A percentile compares a stretch with the other conserved stretches of the same genome.
Conservation (phyloP, 495 filamentous ascomycete genomes). For the Tuber umbilicatum region DNA sequence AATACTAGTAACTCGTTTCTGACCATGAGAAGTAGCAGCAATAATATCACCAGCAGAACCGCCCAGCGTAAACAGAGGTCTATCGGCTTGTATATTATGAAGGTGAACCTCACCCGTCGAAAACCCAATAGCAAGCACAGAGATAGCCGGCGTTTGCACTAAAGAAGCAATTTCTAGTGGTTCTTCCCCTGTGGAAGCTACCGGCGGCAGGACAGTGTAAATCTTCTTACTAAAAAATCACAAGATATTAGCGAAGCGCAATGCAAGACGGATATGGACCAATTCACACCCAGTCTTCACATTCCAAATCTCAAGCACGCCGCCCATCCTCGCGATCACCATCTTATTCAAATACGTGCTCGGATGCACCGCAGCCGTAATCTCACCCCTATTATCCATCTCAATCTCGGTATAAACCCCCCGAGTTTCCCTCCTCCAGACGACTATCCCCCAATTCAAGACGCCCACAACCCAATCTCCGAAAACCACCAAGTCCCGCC, state of each 20-base stretch:
- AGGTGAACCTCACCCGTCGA: constrained; percentile 69
- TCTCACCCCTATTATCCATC: constrained; percentile 14
- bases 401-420: constrained; percentile 70
- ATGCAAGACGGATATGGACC: not conserved
- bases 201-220: constrained; percentile 68
- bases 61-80: constrained; percentile 59
- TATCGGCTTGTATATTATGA: constrained; percentile 71
- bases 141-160: constrained; percentile 72
- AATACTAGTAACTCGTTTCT: constrained; percentile 61
- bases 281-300: constrained; percentile 60
- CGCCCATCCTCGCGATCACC: constrained; percentile 75
- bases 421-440: constrained; percentile 78
- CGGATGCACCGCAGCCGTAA: constrained; percentile 36
- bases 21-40: constrained; percentile 45
- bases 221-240: constrained; percentile 55
- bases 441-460: constrained; percentile 65
- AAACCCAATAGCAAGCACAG: constrained; percentile 81
- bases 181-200: constrained; percentile 45
- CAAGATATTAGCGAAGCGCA: constrained; percentile 12
- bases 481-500: constrained; percentile 67
- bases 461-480: constrained; percentile 87
- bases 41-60: constrained; percentile 47
- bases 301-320: constrained; percentile 96
- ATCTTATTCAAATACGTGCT: constrained; percentile 89
- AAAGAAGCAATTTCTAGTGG: constrained; percentile 74